phyloP scores from a whole-genome alignment of 2,329 filamentous ascomycete species.

The Trichoderma semiorbis region DNA sequence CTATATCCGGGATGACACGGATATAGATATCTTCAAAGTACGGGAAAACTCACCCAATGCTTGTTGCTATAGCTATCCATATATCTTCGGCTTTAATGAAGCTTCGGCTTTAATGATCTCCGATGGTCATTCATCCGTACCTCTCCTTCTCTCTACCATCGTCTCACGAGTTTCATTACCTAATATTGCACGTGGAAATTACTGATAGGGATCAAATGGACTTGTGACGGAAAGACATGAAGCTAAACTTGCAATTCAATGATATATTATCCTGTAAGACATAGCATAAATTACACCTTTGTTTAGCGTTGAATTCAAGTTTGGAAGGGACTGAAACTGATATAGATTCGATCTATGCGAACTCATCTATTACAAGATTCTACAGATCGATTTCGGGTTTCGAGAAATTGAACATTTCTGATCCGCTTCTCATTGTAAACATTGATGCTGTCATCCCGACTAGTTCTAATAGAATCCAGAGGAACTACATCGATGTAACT shows the following conservation, averaged over 20 bases:
- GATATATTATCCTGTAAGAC: neutral
- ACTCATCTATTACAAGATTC: neutral
- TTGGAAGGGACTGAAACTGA: neutral
- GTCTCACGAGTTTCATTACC: neutral
- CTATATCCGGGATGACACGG: neutral
- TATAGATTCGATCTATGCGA: neutral
- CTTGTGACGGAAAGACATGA: neutral
- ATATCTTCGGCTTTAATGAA: neutral
- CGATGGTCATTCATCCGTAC: accelerated
- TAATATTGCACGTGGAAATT: neutral
- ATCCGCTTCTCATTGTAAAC: neutral
- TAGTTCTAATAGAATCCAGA: neutral
- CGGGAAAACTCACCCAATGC: neutral
- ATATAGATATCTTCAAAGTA: neutral
- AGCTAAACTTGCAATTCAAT: neutral
- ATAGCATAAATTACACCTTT: neutral
- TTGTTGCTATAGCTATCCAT: neutral
- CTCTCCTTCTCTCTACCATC: neutral
- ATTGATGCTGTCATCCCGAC: neutral
- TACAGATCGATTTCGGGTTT: neutral
- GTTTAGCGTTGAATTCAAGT: neutral
- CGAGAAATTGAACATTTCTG: neutral
- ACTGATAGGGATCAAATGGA: neutral
- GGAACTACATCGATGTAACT: neutral
- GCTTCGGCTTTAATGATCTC: neutral